Evolutionary conservation across 768 basidiomycete species (phyloP).

Genomic region (Termitomyces sp.): DNA sequence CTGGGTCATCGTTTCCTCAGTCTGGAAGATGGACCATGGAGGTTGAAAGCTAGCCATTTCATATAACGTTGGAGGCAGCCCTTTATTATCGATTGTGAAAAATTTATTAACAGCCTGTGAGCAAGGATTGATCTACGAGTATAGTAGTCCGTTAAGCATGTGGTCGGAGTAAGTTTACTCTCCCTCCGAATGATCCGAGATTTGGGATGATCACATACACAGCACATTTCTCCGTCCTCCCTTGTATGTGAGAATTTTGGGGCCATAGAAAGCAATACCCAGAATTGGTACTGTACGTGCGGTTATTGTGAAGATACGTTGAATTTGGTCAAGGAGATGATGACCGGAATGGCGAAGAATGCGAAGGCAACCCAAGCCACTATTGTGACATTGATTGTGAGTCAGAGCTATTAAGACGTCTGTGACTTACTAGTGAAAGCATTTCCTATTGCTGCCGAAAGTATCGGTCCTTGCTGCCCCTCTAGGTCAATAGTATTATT

Average conservation of each 20-base stretch:
- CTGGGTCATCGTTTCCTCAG: not conserved
- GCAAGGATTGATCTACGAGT: not conserved
- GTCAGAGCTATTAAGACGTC: not conserved
- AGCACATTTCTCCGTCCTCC: not conserved
- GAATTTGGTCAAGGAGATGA: conserved; percentile 62
- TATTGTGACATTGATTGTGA: conserved; percentile 17
- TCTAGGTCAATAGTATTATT: conserved; percentile 53
- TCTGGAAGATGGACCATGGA: not conserved
- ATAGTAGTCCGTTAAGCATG: not conserved
- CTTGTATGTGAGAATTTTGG: not conserved
- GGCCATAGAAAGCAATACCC: not conserved
- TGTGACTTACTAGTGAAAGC: conserved; percentile 64
- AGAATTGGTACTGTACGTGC: not conserved
- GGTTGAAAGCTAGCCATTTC: not conserved
- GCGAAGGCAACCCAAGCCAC: conserved; percentile 80
- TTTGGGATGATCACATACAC: not conserved
- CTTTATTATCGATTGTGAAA: not conserved
- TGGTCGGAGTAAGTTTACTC: not conserved
- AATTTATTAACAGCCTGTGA: not conserved
- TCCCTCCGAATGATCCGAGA: not conserved
- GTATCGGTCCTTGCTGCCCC: conserved; percentile 47
- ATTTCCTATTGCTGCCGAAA: conserved; percentile 60
- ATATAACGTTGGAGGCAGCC: not conserved
- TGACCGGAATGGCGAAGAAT: conserved; percentile 66
- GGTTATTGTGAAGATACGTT: conserved; percentile 39